Evolutionary conservation across 495 filamentous ascomycete genomes (phyloP).

Genomic region (Penicillium angulare): DNA sequence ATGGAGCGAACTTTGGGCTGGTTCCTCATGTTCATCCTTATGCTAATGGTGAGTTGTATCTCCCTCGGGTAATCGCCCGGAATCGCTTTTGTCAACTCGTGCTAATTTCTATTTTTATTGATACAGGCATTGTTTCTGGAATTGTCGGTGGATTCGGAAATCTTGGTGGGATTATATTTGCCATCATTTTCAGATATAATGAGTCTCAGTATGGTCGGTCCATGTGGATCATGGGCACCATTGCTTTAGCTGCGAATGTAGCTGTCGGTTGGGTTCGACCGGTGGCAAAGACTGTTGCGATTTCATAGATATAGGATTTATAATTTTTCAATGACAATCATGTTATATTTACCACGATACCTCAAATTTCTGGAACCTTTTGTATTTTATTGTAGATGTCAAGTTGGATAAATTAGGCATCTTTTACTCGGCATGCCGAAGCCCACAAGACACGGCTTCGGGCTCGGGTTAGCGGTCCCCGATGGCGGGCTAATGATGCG

Average conservation of each 20-base stretch:
- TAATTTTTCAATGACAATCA: no score
- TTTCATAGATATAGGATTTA: slow-evolving; percentile 14
- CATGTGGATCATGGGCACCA: slow-evolving; percentile 81
- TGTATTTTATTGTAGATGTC: no score
- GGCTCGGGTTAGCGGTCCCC: slow-evolving; percentile 32
- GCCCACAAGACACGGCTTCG: no score
- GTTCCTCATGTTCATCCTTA: slow-evolving; percentile 81
- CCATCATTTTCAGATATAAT: slow-evolving; percentile 79
- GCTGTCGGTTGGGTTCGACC: slow-evolving; percentile 70
- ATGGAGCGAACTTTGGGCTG: slow-evolving; percentile 82
- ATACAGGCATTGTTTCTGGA: slow-evolving; percentile 68
- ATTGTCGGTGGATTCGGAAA: slow-evolving; percentile 78
- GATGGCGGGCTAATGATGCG: slow-evolving; percentile 22
- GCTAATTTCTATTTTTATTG: neutral
- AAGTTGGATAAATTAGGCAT: neutral
- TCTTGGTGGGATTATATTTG: slow-evolving; percentile 81
- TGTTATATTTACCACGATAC: no score
- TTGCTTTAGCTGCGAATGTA: slow-evolving; percentile 66
- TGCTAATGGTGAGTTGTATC: slow-evolving; percentile 57
- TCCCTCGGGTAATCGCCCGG: no score
- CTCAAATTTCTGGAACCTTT: no score
- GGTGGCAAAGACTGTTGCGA: slow-evolving; percentile 46
- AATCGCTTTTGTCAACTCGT: neutral
- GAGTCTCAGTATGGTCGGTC: slow-evolving; percentile 62
- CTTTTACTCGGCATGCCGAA: slow-evolving; percentile 5